Evolutionary conservation across 2,329 filamentous ascomycete genomes (phyloP), one percentile per base, ranked within the genome.

Genomic region (Apiospora marii): DNA sequence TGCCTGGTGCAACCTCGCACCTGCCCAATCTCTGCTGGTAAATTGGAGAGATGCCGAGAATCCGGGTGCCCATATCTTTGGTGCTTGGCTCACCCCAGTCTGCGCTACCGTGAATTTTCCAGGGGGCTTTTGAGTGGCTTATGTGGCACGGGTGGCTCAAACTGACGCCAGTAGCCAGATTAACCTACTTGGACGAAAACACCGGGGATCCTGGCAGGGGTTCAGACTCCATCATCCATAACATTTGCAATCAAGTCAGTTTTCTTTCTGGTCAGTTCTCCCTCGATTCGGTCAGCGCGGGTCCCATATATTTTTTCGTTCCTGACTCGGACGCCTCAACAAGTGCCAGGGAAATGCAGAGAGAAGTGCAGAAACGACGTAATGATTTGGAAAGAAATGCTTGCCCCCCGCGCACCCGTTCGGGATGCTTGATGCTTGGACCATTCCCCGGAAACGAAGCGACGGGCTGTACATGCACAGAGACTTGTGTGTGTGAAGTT

Each of bases 1-100:
- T 7, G 41, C 10, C 30, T 41, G n/a, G 19, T 41, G n/a, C 30
- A 8, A 41, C 19, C 30, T n/a, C 30, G 58, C 13, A 34, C 8
- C 10, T 64, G 4, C 58, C 19, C 30, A 64, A 64, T 64, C 58
- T 64, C 58, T n/a, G 8, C 58, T 41, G 58, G 34, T 22, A 64
- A 41, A 41, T 64, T n/a, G 53, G 22, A 41, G 8, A 64, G 58
- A 64, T 64, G 58, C 58, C 58, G 58, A 64, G 10, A 41, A 37
- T 64, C 58, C 58, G 58, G 58, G 58, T 64, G 58, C 19, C 58
- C 53, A 61, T 61, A 34, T 61, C 30, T 34, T n/a, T 8, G 22
- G 46, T 49, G 58, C 58, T 64, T 61, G 53, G 53, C 58, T 64
- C 34, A n/a, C 58, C 10, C 53, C 53, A 61, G 53, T 37, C 30